Evolutionary conservation across 2,329 filamentous ascomycete genomes (phyloP).

Genomic region (Verticillium alfalfae): DNA sequence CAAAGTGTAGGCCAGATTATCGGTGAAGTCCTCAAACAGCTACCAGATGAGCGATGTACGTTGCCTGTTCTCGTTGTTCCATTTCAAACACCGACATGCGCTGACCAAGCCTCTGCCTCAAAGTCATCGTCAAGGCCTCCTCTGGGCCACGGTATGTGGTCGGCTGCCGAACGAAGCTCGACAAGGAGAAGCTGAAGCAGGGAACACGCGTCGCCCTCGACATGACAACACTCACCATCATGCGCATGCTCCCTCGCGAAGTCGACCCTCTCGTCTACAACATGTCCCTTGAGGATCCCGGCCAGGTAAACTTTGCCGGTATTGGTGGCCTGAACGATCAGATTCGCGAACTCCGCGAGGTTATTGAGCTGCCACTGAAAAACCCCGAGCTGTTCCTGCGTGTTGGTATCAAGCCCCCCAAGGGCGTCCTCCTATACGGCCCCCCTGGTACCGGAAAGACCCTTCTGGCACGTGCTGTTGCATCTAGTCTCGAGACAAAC

Average conservation of each 20-base stretch:
- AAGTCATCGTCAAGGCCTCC: constrained; percentile 98
- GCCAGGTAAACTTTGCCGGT: constrained; percentile 94
- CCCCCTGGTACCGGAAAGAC: constrained; percentile 98
- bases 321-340: constrained; percentile 98
- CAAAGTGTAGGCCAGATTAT: constrained; percentile 99
- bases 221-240: constrained; percentile 99
- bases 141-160: constrained; percentile 97
- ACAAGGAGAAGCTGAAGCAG: constrained; percentile 96
- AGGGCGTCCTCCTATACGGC: constrained; percentile 93
- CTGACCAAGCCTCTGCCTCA: not conserved
- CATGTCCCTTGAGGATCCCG: constrained; percentile 98
- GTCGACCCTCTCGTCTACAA: constrained; percentile 99
- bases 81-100: not conserved
- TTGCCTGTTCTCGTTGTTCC: constrained; percentile 11
- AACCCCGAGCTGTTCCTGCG: constrained; percentile 96
- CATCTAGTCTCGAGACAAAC: constrained; percentile 94
- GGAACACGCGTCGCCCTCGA: constrained; percentile 95
- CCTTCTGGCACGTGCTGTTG: constrained; percentile 85
- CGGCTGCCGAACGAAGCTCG: constrained; percentile 95
- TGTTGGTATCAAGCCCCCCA: constrained; percentile 97
- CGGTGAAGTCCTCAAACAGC: constrained; percentile 96
- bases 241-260: constrained; percentile 98
- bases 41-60: constrained; percentile 97
- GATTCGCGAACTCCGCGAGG: constrained; percentile 93
- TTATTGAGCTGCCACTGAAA: constrained; percentile 96